Percentiles rank a stretch among this genome's conserved stretches.
Conservation (phyloP, 78 protist genomes). For the Bigelowiella natans region DNA sequence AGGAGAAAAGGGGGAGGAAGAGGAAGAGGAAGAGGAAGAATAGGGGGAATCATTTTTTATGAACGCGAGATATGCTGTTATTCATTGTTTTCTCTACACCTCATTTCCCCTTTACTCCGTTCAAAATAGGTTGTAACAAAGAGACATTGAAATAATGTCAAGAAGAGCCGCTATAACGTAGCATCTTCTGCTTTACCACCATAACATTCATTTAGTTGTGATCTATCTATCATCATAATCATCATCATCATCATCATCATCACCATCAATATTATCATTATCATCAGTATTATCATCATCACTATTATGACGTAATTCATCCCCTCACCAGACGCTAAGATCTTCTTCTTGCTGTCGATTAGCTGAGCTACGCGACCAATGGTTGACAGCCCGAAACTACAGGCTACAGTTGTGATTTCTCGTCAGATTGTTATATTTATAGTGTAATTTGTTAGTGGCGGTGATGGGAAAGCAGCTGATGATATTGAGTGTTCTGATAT, state of each 20-base stretch:
- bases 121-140: too few relatives aligned
- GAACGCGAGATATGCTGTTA: neutral
- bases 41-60: neutral
- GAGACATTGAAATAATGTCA: too few relatives aligned
- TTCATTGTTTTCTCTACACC: too few relatives aligned
- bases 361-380: constrained; percentile 17
- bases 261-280: too few relatives aligned
- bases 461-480: neutral
- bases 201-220: neutral
- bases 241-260: too few relatives aligned
- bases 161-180: too few relatives aligned
- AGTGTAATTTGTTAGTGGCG: neutral
- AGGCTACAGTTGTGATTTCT: neutral
- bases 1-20: neutral
- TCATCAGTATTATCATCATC: too few relatives aligned
- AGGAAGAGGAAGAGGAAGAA: neutral
- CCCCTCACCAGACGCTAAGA: neutral
- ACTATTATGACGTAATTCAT: too few relatives aligned
- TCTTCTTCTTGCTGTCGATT: neutral
- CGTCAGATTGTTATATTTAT: neutral
- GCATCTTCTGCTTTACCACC: too few relatives aligned
- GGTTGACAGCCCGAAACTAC: neutral
- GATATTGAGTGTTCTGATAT: neutral
- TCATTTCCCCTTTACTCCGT: too few relatives aligned
- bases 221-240: too few relatives aligned